Evolutionary conservation across 805 yeast genomes (phyloP).

Genomic region (Metschnikowia baotianmanensis): DNA sequence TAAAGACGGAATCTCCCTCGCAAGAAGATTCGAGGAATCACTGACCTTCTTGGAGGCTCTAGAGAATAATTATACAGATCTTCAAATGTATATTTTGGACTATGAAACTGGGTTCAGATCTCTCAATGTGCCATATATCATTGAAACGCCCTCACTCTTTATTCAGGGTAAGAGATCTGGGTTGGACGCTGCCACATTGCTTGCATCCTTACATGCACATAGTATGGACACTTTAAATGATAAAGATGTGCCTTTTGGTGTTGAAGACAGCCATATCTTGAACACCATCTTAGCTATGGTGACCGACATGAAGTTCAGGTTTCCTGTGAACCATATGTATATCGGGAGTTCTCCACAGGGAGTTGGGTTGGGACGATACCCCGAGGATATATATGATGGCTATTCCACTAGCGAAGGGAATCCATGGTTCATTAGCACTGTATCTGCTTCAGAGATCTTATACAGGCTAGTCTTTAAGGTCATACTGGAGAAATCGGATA

Average conservation of each 20-base stretch:
- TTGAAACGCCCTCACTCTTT: constrained; percentile 61
- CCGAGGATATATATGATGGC: constrained; percentile 89
- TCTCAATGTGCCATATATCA: constrained; percentile 47
- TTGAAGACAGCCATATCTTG: constrained; percentile 54
- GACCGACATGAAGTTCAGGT: constrained; percentile 66
- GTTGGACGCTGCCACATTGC: constrained; percentile 71
- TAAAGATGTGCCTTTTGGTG: constrained; percentile 53
- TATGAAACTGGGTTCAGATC: constrained; percentile 40
- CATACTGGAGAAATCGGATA: constrained; percentile 37
- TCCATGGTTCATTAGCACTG: constrained; percentile 88
- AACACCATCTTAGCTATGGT: constrained; percentile 64
- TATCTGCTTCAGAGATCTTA: constrained; percentile 63
- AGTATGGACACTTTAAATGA: constrained; percentile 18
- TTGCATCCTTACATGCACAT: constrained; percentile 51
- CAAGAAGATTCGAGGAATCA: constrained; percentile 27
- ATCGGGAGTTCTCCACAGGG: constrained; percentile 40
- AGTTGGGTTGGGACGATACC: constrained; percentile 84
- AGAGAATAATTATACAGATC: constrained; percentile 16
- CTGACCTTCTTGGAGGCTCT: constrained; percentile 28
- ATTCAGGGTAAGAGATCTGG: constrained; percentile 56
- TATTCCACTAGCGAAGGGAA: constrained; percentile 71
- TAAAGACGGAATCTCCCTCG: constrained; percentile 48
- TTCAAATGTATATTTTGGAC: constrained; percentile 37
- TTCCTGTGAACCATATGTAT: constrained; percentile 66
- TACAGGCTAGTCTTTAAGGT: constrained; percentile 53